Evolutionary conservation across 352 stramenopile genomes (phyloP), one percentile per base, ranked within the genome.

Genomic region (Globisporangium megalacanthum): DNA sequence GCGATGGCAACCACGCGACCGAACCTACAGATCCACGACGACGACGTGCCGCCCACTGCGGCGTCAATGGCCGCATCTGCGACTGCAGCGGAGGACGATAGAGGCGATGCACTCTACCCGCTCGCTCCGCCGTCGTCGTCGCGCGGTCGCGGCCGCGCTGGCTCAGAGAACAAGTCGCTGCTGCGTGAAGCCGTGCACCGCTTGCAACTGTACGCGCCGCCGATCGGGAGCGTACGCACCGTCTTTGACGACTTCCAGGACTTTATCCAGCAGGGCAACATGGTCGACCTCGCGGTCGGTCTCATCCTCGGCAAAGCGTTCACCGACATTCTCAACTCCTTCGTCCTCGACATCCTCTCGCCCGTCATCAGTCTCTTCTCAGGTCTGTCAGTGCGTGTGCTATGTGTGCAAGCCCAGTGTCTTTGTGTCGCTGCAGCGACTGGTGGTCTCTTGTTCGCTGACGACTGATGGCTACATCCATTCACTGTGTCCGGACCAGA

Each of bases 241-340:
- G 69, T 74, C 25, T 46, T 78, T 9, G 69, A 68, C 35, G 79
- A 89, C 64, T 89, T 89, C 61, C 72, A 86, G 49, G 73, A 86
- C 44, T 89, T 89, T 42, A 82, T 89, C 58, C 72, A 84, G 64
- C 79, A 89, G 60, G 79, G 79, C 41, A 86, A 84, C 60, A 86
- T 87, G 72, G 69, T 89, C 68, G 76, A 87, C 62, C 69, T 89
- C 54, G 79, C 79, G 22, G 66, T 89, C 39, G 79, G 79, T 54
- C 66, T 89, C 29, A 87, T 89, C 58, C 67, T 89, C 13, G 79
- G 79, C 48, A 72, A 79, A 52, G 76, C 70, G 42, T 87, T 89
- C 66, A 79, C 74, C 11, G 62, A 69, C n/a, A 86, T 89, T 52
- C 69, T 89, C 60, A 80, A 84, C 63, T 89, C 79, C 41, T 83